Evolutionary conservation across 306 rosid species (phyloP).

Genomic region (Lithocarpus polystachyus): DNA sequence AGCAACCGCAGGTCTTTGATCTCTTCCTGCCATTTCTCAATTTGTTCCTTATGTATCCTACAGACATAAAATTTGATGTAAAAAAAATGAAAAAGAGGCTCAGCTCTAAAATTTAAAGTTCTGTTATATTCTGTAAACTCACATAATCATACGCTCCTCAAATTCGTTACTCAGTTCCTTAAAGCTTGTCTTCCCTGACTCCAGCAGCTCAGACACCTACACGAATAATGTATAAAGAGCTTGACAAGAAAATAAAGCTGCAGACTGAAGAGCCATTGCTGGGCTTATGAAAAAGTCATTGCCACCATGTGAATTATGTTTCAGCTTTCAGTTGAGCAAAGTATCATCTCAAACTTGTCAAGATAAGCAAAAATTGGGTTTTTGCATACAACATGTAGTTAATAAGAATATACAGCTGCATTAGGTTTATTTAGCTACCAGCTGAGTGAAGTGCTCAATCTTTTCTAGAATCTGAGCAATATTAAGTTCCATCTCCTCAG

Average conservation of each 20-base stretch:
- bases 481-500: constrained; percentile 70
- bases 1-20: constrained; percentile 59
- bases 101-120: neutral
- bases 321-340: neutral
- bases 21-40: constrained; percentile 84
- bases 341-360: neutral
- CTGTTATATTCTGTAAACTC: constrained; percentile 20
- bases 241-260: neutral
- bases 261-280: neutral
- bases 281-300: neutral
- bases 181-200: constrained; percentile 65
- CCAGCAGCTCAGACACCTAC: constrained; percentile 78
- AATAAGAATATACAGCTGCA: neutral
- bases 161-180: constrained; percentile 62
- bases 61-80: neutral
- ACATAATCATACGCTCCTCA: constrained; percentile 76
- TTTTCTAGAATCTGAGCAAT: constrained; percentile 58
- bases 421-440: constrained; percentile 36
- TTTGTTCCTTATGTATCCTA: constrained; percentile 76
- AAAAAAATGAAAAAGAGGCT: neutral
- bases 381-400: neutral
- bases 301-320: neutral
- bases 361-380: neutral
- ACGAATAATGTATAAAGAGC: constrained; percentile 2
- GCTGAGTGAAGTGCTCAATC: constrained; percentile 71